Evolutionary conservation across 345 rosid genomes (phyloP).

Genomic region (Gossypium bickii): DNA sequence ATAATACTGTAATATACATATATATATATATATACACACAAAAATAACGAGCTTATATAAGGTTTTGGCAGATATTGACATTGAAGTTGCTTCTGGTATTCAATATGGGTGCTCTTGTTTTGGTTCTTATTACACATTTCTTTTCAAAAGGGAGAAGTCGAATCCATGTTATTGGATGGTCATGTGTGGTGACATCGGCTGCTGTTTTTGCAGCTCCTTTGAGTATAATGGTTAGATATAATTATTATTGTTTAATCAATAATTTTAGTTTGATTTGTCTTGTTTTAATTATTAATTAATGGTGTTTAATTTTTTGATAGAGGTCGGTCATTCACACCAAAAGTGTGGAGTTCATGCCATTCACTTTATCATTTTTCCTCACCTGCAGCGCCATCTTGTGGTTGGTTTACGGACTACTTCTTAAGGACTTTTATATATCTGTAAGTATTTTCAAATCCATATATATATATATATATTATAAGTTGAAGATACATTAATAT

Average conservation of each 20-base stretch:
- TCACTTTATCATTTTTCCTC: slow-evolving; percentile 72
- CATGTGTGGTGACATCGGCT: slow-evolving; percentile 30
- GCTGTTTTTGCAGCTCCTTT: slow-evolving; percentile 45
- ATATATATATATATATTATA: background rate
- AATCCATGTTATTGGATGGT: slow-evolving; percentile 34
- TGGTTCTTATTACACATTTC: slow-evolving; percentile 26
- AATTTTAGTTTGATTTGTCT: too few species aligned
- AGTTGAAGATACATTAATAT: background rate
- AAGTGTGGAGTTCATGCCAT: slow-evolving; percentile 95
- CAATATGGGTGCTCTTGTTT: slow-evolving; percentile 28
- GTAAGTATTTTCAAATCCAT: slow-evolving; percentile 36
- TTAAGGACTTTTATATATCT: slow-evolving; percentile 56
- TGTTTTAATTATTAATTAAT: background rate
- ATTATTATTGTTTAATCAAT: background rate
- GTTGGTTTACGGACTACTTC: slow-evolving; percentile 69
- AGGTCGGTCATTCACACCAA: slow-evolving; percentile 58
- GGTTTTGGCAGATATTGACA: slow-evolving; percentile 17
- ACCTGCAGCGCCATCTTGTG: slow-evolving; percentile 73
- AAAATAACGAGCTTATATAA: background rate
- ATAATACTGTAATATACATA: too few species aligned
- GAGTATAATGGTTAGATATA: slow-evolving; percentile 35
- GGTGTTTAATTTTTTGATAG: background rate
- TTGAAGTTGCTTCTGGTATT: slow-evolving; percentile 27
- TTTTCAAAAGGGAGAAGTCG: slow-evolving; percentile 25
- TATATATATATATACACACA: background rate